Evolutionary conservation across 2,329 filamentous ascomycete species (phyloP), one percentile per base, ranked within the genome.

Genomic region (Aureobasidium sp.): DNA sequence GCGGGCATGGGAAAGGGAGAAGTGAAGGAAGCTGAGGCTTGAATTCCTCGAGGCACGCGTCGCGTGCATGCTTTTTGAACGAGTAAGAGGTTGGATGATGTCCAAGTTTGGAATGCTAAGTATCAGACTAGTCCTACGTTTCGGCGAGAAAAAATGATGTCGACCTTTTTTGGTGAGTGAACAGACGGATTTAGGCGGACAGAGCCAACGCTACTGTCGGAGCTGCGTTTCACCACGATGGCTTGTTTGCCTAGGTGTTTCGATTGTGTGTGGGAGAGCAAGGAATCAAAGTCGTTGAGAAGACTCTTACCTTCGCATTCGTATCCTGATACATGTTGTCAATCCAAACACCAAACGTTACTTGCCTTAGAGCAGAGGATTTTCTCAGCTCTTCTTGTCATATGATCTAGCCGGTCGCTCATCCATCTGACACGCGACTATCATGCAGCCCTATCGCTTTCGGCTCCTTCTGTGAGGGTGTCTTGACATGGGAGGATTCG

Each of bases 41-140:
- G 55, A 27, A 47, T 59, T 48, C 55, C 43, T 59, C 55, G 12
- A 59, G 52, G 55, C 20, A 48, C 55, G 43, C 55, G 55, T 48
- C 55, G 41, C 55, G 55, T 59, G 55, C 55, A 48, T 59, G 55
- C 53, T 57, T 57, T 57, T 57, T 57, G 53, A 57, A 57, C n/a
- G 13, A 48, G 26, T 15, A 17, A n/a, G 1, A 29, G 26, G 46
- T 48, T 32, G 26, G 7, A 32, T 29, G 7, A 5, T 48, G 26
- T 46, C 39, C 55, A 59, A 26, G 20, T 43, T 48, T 12, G 43
- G 43, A 59, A 37, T 59, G 32, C 43, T 39, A 48, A 6, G 51
- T 55, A 39, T 41, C 55, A 59, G 9, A 44, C 55, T 59, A 37
- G n/a, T 7, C n/a, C 29, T 29, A 13, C 13, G 55, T 48, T 48